Conservation (phyloP, 1,139 yeast species). For the Debaryomyces fabryi region DNA sequence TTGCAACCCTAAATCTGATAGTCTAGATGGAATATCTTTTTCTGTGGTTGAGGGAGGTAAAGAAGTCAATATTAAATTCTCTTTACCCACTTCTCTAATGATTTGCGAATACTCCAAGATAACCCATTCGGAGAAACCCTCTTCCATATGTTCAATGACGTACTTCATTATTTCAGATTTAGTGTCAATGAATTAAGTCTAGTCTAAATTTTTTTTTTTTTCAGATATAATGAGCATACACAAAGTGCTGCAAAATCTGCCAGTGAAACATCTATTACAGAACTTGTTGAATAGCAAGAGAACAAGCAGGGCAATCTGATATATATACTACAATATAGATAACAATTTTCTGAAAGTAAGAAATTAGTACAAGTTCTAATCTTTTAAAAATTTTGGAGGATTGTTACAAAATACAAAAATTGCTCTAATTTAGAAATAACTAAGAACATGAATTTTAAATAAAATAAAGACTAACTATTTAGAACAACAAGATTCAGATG, state of each 20-base stretch:
- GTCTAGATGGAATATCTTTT: constrained; percentile 63
- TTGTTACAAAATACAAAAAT: background rate
- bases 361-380: too few species aligned
- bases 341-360: too few species aligned
- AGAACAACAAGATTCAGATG: constrained; percentile 24
- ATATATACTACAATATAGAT: background rate
- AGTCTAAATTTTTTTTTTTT: background rate
- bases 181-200: background rate
- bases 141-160: constrained; percentile 96
- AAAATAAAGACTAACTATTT: constrained; percentile 13
- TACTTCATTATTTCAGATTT: constrained; percentile 62
- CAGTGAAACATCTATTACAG: background rate
- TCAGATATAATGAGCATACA: background rate
- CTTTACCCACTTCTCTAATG: constrained; percentile 76
- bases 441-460: background rate
- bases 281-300: background rate
- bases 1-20: constrained; percentile 67
- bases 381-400: background rate
- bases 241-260: constrained; percentile 1
- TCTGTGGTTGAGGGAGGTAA: constrained; percentile 65
- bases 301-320: background rate
- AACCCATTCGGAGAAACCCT: constrained; percentile 96
- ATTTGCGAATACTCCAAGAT: constrained; percentile 83
- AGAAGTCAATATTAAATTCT: constrained; percentile 76
- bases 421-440: background rate